Percentiles rank a stretch among this genome's conserved stretches.
These are phyloP conservation scores for Xylaria grammica DNA, from an alignment of 495 filamentous ascomycete species.

Conservation along the genomic window DNA sequence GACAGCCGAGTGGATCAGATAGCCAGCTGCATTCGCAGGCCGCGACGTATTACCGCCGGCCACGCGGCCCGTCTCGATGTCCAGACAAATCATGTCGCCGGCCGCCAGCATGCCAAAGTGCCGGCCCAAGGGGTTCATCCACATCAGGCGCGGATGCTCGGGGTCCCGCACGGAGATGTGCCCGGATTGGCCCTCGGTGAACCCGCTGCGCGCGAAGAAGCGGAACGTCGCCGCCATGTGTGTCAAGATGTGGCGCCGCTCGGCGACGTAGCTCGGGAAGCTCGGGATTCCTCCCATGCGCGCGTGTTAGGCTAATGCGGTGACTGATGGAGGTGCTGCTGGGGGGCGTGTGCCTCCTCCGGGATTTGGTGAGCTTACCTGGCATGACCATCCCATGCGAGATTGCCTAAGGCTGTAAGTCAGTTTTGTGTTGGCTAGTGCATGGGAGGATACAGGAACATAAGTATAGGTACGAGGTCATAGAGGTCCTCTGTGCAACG, in stretches of 20 bases:
- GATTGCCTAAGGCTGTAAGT: conserved; percentile 27
- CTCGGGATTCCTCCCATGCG: conserved; percentile 48
- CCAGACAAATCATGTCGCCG: conserved; percentile 59
- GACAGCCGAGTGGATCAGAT: conserved; percentile 67
- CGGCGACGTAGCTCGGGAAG: conserved; percentile 46
- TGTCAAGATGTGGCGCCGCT: conserved; percentile 55
- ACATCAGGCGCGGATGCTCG: conserved; percentile 64
- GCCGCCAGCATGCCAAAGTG: conserved; percentile 63
- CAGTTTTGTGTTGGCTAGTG: neutral
- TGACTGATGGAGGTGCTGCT: neutral
- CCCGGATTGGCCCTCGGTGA: conserved; percentile 68
- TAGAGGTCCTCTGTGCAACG: neutral
- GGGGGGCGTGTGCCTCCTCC: neutral
- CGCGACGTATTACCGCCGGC: conserved; percentile 53
- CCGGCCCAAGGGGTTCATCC: conserved; percentile 65
- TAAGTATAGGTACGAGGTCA: neutral
- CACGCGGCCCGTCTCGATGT: conserved; percentile 58
- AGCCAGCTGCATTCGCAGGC: conserved; percentile 69
- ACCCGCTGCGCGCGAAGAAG: conserved; percentile 61
- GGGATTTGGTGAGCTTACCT: conserved; percentile 10
- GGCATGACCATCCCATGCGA: conserved; percentile 37
- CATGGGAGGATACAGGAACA: neutral
- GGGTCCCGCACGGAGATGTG: conserved; percentile 71
- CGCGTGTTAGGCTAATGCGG: conserved; percentile 1
- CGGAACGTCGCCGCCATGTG: conserved; percentile 68